Conservation (phyloP, 179 eudicot genomes). For the Patellifolia procumbens region DNA sequence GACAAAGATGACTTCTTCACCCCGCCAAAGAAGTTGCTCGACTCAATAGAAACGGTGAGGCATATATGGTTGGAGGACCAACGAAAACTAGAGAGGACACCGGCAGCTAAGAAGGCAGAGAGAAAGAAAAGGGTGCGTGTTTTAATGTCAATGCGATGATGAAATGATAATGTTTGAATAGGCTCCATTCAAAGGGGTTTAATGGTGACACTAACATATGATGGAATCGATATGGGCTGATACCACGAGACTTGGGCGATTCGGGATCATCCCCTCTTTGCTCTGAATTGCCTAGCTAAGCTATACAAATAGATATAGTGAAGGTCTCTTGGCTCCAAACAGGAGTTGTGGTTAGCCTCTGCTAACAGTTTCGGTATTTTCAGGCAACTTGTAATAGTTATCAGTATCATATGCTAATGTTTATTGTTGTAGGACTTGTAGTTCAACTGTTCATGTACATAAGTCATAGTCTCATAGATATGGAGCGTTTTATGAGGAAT, state of each 20-base stretch:
- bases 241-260: background rate
- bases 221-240: background rate
- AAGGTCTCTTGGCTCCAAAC: slow-evolving; percentile 6
- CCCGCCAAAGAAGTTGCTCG: slow-evolving; percentile 68
- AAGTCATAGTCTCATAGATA: background rate
- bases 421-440: slow-evolving; percentile 9
- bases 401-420: background rate
- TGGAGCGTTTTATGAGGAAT: background rate
- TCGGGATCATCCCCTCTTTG: slow-evolving; percentile 8
- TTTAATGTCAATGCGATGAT: slow-evolving; percentile 89
- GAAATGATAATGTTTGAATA: slow-evolving; percentile 2
- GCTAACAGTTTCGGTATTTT: slow-evolving; percentile 20
- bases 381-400: slow-evolving; percentile 1
- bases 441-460: slow-evolving; percentile 14
- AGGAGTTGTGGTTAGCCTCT: slow-evolving; percentile 19
- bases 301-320: background rate
- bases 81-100: slow-evolving; percentile 55
- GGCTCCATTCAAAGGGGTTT: background rate
- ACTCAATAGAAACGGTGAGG: slow-evolving; percentile 74
- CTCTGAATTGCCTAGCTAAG: background rate
- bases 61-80: slow-evolving; percentile 67
- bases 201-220: background rate
- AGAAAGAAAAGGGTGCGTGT: slow-evolving; percentile 62
- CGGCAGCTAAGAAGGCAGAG: slow-evolving; percentile 68
- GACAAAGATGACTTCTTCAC: slow-evolving; percentile 42